These are phyloP conservation scores for Alternaria panax DNA, from an alignment of 2,329 filamentous ascomycete species.

Conservation along the genomic window DNA sequence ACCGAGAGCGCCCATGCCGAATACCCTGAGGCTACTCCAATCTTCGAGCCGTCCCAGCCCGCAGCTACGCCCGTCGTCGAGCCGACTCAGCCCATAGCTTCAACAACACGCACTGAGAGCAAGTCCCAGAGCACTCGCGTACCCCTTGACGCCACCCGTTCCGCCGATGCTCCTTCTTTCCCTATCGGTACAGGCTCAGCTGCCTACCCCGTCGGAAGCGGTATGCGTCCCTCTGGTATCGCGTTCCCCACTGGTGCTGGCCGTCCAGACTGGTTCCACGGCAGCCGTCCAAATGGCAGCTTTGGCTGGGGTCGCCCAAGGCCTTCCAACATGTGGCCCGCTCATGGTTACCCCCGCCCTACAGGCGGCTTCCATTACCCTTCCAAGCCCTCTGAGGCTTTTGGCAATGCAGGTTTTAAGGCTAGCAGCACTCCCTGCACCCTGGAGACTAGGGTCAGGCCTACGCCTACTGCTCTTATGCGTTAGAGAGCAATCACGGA, in stretches of 20 bases:
- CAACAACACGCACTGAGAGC: background rate
- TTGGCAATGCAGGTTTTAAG: constrained; percentile 7
- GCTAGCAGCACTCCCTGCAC: constrained; percentile 28
- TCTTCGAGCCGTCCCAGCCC: background rate
- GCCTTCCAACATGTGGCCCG: constrained; percentile 25
- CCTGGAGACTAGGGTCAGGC: constrained; percentile 32
- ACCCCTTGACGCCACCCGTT: constrained; percentile 8
- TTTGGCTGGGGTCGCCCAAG: constrained; percentile 27
- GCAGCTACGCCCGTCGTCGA: too few relatives aligned
- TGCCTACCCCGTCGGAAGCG: constrained; percentile 12
- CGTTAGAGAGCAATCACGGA: background rate
- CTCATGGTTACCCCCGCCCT: constrained; percentile 5
- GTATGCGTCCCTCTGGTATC: background rate
- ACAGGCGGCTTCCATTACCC: background rate
- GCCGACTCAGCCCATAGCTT: background rate
- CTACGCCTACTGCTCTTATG: constrained; percentile 24
- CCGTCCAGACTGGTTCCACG: constrained; percentile 9
- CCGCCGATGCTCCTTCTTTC: background rate
- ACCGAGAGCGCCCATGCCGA: constrained; percentile 11
- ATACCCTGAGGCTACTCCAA: constrained; percentile 8
- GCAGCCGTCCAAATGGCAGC: constrained; percentile 10
- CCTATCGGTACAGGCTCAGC: constrained; percentile 11
- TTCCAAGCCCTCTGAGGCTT: constrained; percentile 13
- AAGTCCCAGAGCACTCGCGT: background rate
- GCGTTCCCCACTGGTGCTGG: constrained; percentile 14